Base-by-base conservation (phyloP, 2,329 filamentous ascomycete species). In the Trichoderma gracile region DNA sequence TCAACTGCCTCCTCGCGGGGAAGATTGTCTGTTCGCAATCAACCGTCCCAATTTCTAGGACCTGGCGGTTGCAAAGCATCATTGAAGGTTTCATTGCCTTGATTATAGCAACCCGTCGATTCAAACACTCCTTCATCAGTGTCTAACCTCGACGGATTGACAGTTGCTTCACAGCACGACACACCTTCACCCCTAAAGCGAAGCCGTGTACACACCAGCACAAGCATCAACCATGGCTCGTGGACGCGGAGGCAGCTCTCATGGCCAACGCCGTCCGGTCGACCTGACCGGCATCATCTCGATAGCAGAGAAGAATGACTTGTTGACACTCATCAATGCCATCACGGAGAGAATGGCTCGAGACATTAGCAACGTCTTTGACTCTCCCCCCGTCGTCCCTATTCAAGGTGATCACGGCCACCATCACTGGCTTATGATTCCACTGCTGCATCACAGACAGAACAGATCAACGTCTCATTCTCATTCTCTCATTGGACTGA, bases 301-400 rank as follows among this genome's bases (percentile, higher is more conserved):
- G 21, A 52, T 73, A 5, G 75, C 78, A 2, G 83, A 87, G 70
- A 81, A 79, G 68, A 77, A 77, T 38, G 84, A 87, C 64, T 73
- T 89, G 46, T 74, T 78, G n/a, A 76, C 78, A 3, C 78, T 89
- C 14, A 74, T 85, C 64, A 77, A 73, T 27, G 78, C 79, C 52
- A 82, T 86, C 67, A 82, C 81, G 42, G 84, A 87, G 55, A 78
- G 78, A 43, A 84, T 88, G 78, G 79, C 82, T 63, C 79, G 78
- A 58, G 79, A 84, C 46, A 77, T 87, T 65, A 77, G 73, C 67
- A 78, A 79, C 58, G 78, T 80, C 65, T 87, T 88, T 67, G 82
- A 86, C 68, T 78, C 77, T 6, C 76, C 81, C 23, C 74, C 75
- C 17, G 71, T 73, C 40, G 72, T 74, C 8, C 73, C 76, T 21